Evolutionary conservation across 1,284 basidiomycete species (phyloP).

Genomic region (Sutorius eximius): DNA sequence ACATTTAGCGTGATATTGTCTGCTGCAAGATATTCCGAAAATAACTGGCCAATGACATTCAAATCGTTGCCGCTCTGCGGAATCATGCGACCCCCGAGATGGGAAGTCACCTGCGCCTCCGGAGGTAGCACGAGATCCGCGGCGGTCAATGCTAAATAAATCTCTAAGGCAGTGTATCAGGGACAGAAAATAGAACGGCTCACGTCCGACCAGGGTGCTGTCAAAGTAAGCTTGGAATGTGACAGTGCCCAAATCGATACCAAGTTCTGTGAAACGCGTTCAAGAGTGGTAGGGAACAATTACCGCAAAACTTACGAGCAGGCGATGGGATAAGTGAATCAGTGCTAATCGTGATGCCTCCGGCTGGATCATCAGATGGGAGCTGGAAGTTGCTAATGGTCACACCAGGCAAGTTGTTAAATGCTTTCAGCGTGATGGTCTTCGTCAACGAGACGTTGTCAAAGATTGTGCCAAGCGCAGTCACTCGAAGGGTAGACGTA

Average conservation of each 20-base stretch:
- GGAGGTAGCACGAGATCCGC: conserved; percentile 55
- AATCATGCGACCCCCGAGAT: conserved; percentile 63
- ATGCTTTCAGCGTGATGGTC: conserved; percentile 66
- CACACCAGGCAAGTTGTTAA: conserved; percentile 68
- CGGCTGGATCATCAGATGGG: conserved; percentile 62
- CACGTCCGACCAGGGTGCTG: conserved; percentile 53
- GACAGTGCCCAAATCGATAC: conserved; percentile 71
- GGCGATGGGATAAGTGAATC: conserved; percentile 68
- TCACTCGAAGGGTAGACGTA: conserved; percentile 59
- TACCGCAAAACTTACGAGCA: conserved; percentile 48
- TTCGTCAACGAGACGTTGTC: conserved; percentile 66
- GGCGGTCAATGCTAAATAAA: conserved; percentile 47
- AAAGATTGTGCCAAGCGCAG: conserved; percentile 70
- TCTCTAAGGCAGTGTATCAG: background rate
- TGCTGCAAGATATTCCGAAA: conserved; percentile 69
- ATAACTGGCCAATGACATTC: conserved; percentile 60
- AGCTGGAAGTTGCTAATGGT: conserved; percentile 71
- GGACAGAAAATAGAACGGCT: conserved; percentile 27
- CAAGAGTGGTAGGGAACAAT: background rate
- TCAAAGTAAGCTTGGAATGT: conserved; percentile 65
- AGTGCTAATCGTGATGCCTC: conserved; percentile 71
- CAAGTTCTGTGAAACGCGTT: conserved; percentile 49
- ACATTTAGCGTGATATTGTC: conserved; percentile 63
- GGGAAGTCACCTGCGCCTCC: conserved; percentile 48
- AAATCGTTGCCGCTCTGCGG: conserved; percentile 58